Conservation (phyloP, 2,329 filamentous ascomycete species). For the Passalora sequoiae region DNA sequence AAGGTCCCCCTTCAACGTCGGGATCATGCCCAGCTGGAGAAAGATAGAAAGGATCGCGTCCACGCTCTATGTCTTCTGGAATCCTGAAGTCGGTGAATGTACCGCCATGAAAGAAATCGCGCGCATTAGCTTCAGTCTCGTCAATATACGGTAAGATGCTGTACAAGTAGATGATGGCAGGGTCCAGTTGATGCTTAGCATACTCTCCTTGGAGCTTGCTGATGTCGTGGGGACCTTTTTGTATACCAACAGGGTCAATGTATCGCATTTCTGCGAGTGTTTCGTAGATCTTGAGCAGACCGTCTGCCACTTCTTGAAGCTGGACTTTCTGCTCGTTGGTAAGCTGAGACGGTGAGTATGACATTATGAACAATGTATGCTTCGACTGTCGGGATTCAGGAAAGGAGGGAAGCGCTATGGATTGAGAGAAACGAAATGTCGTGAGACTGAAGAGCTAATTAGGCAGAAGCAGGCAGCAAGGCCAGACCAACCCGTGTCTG, state of each 20-base stretch:
- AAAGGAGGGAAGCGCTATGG: not conserved
- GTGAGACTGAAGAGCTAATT: too few relatives aligned
- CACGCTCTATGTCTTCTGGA: constrained; percentile 1
- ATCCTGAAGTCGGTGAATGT: constrained; percentile 5
- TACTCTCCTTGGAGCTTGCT: not conserved
- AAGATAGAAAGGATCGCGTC: constrained; percentile 7
- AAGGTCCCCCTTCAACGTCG: constrained; percentile 5
- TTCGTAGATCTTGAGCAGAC: constrained; percentile 13
- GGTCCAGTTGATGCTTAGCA: constrained; percentile 7
- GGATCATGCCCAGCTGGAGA: not conserved
- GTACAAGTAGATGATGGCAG: constrained; percentile 14
- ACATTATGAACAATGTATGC: not conserved
- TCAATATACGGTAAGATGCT: constrained; percentile 15
- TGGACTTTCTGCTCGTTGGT: constrained; percentile 5
- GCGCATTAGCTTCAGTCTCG: not conserved
- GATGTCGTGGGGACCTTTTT: constrained; percentile 13
- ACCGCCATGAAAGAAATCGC: constrained; percentile 13
- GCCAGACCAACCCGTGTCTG: too few relatives aligned
- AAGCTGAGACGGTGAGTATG: not conserved
- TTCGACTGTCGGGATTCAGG: not conserved
- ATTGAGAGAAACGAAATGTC: too few relatives aligned
- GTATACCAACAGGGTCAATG: constrained; percentile 9
- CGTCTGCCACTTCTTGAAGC: constrained; percentile 13
- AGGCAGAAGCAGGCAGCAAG: too few relatives aligned
- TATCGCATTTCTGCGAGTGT: constrained; percentile 14